These are phyloP conservation scores for Solanum verrucosum DNA, from an alignment of 257 asterid species.

Conservation along the genomic window DNA sequence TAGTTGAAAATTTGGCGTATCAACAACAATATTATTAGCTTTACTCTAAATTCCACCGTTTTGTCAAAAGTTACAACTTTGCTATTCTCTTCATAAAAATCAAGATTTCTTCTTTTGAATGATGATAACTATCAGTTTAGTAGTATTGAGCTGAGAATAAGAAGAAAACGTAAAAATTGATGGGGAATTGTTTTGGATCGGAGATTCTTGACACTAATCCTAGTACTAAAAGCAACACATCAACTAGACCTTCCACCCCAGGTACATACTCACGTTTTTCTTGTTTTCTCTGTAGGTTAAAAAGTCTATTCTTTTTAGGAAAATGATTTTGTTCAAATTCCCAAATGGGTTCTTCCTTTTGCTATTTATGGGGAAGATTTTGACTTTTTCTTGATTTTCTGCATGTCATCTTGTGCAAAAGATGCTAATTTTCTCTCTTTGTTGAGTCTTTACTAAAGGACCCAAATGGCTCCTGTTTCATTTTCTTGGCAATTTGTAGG, in stretches of 20 bases:
- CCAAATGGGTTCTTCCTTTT: neutral
- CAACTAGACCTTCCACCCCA: conserved; percentile 32
- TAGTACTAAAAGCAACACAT: conserved; percentile 14
- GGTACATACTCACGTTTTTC: conserved; percentile 26
- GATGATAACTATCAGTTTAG: neutral
- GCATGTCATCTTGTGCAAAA: neutral
- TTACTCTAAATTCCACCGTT: neutral
- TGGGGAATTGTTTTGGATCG: conserved; percentile 92
- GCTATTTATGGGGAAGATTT: neutral
- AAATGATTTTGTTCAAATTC: neutral
- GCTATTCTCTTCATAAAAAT: neutral
- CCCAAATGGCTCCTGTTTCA: neutral
- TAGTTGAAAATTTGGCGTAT: neutral
- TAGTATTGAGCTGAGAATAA: neutral
- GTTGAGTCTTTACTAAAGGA: neutral
- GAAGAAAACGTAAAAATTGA: neutral
- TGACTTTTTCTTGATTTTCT: neutral
- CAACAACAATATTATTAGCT: neutral
- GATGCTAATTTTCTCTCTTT: neutral
- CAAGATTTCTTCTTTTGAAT: neutral
- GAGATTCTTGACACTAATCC: conserved; percentile 24
- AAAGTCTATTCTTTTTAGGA: neutral
- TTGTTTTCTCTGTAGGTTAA: neutral
- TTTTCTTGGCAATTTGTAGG: neutral
- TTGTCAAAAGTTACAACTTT: neutral